phyloP scores from a whole-genome alignment of 192 early-diverging fungal species.

The Mortierella hygrophila region DNA sequence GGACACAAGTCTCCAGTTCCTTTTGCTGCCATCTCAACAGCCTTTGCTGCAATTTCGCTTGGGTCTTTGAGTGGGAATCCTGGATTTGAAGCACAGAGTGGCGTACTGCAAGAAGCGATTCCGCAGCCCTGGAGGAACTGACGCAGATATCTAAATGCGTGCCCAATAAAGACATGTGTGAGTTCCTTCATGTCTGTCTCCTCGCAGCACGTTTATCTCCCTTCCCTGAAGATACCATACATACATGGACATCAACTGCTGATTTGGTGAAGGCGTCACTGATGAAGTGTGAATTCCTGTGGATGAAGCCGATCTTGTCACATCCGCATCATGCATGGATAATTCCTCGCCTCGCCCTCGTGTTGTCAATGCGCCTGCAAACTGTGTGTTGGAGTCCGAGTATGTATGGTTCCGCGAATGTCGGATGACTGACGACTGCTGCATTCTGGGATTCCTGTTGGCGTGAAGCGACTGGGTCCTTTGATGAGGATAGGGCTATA shows the following conservation, averaged over 20 bases:
- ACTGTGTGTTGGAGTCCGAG: slow-evolving; percentile 13
- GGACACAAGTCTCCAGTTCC: slow-evolving; percentile 33
- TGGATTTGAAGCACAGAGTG: slow-evolving; percentile 38
- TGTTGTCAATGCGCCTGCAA: background rate
- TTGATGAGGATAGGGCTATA: slow-evolving; percentile 42
- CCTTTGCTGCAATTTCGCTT: slow-evolving; percentile 38
- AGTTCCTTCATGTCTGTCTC: background rate
- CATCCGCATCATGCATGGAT: background rate
- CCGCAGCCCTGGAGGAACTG: slow-evolving; percentile 53
- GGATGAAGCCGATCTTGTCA: background rate
- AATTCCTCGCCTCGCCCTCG: background rate
- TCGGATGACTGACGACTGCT: slow-evolving; percentile 41
- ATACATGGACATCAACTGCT: slow-evolving; percentile 33
- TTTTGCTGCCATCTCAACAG: slow-evolving; percentile 24
- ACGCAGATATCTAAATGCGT: slow-evolving; percentile 29
- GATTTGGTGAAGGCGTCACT: background rate
- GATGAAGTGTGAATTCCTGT: background rate
- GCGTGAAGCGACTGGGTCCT: slow-evolving; percentile 27
- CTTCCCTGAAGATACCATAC: background rate
- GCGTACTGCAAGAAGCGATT: slow-evolving; percentile 15
- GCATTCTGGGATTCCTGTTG: slow-evolving; percentile 13
- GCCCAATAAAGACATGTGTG: background rate
- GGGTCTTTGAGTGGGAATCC: slow-evolving; percentile 32
- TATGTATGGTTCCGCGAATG: slow-evolving; percentile 35
- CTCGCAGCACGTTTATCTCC: background rate